Conservation (phyloP, 2,329 filamentous ascomycete genomes). For the Aspergillus intermedius region DNA sequence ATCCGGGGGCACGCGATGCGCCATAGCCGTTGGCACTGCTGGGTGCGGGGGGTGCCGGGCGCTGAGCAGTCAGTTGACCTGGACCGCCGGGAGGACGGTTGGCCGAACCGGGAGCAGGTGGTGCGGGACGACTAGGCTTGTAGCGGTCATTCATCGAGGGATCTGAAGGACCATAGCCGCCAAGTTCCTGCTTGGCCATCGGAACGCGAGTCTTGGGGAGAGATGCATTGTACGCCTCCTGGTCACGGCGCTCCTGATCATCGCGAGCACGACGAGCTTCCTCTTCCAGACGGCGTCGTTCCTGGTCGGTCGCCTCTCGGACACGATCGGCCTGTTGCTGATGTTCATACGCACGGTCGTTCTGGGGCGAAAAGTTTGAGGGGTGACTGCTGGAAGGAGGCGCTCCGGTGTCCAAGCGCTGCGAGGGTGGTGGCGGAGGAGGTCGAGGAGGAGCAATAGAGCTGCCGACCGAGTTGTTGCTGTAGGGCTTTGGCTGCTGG, state of each 20-base stretch:
- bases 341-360: constrained; percentile 44
- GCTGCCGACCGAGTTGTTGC: constrained; percentile 47
- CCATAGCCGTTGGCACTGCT: constrained; percentile 32
- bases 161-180: constrained; percentile 56
- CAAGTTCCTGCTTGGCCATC: constrained; percentile 83
- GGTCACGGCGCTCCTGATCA: constrained; percentile 65
- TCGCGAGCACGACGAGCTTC: constrained; percentile 44
- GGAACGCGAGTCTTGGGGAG: constrained; percentile 75
- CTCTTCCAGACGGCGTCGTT: constrained; percentile 47
- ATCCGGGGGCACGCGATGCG: constrained; percentile 31
- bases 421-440: constrained; percentile 47
- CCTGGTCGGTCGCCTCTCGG: constrained; percentile 54
- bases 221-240: constrained; percentile 84
- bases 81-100: constrained; percentile 47
- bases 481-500: constrained; percentile 38
- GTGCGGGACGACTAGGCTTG: constrained; percentile 78
- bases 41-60: constrained; percentile 73
- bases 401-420: constrained; percentile 38
- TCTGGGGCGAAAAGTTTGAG: constrained; percentile 40
- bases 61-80: constrained; percentile 60
- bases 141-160: constrained; percentile 55
- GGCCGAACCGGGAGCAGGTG: constrained; percentile 61
- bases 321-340: constrained; percentile 40
- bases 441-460: constrained; percentile 65
- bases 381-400: constrained; percentile 33